Evolutionary conservation across 1,284 basidiomycete species (phyloP).

Genomic region (Phlebopus sp.): DNA sequence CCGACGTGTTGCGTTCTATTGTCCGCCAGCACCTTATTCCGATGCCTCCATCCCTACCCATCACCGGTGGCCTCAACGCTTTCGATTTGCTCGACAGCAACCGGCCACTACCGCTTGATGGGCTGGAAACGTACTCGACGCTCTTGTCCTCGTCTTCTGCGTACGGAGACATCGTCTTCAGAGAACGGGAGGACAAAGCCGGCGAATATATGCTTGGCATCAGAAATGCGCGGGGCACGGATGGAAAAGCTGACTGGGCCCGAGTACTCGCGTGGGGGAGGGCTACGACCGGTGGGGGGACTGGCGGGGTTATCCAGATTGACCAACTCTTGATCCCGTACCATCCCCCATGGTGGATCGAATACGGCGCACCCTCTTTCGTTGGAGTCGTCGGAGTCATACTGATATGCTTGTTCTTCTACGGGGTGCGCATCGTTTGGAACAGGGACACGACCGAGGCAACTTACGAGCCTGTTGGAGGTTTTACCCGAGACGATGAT

Average conservation of each 20-base stretch:
- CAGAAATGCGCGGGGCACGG: slow-evolving; percentile 78
- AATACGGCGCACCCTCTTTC: slow-evolving; percentile 61
- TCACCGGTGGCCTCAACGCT: slow-evolving; percentile 24
- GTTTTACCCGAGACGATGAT: slow-evolving; percentile 65
- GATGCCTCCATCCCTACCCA: slow-evolving; percentile 32
- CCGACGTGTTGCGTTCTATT: slow-evolving; percentile 59
- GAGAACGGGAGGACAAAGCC: slow-evolving; percentile 47
- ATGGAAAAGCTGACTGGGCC: slow-evolving; percentile 73
- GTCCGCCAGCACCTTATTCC: slow-evolving; percentile 91
- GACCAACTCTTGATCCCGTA: slow-evolving; percentile 86
- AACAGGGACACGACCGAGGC: slow-evolving; percentile 71
- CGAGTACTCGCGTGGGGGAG: slow-evolving; percentile 79
- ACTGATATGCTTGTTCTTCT: slow-evolving; percentile 70
- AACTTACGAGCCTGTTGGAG: slow-evolving; percentile 81
- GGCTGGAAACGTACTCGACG: slow-evolving; percentile 73
- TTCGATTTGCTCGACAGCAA: slow-evolving; percentile 54
- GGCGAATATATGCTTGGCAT: slow-evolving; percentile 80
- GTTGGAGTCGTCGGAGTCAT: slow-evolving; percentile 56
- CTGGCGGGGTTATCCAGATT: slow-evolving; percentile 87
- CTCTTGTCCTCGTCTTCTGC: slow-evolving; percentile 58
- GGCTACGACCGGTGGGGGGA: slow-evolving; percentile 64
- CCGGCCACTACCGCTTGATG: slow-evolving; percentile 68
- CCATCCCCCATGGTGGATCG: slow-evolving; percentile 76
- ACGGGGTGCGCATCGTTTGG: slow-evolving; percentile 63
- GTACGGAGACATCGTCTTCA: slow-evolving; percentile 83